Base-by-base conservation (phyloP, 1,284 basidiomycete species). In the Pulveroboletus sp. region DNA sequence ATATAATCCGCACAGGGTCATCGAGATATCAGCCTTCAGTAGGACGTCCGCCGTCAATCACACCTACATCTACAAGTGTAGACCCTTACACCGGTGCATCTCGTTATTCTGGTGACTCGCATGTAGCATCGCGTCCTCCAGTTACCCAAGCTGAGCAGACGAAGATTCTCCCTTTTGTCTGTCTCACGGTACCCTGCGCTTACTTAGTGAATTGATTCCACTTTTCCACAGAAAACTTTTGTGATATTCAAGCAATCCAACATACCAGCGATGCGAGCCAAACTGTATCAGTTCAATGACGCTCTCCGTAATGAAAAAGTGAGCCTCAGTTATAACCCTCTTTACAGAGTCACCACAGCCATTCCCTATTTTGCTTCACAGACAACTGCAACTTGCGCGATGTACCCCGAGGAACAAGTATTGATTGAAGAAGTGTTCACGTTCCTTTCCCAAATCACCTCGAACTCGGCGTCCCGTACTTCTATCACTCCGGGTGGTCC, bases 231-330 rank as follows among this genome's bases (percentile, higher is more conserved):
- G 84, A 72, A 76, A 48, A 82, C 80, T 36, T 78, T 80, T 43
- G 80, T 95, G 29, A 78, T 81, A 2, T 97, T 98, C 80, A 91
- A 89, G 62, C 89, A 93, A 76, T 91, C 89, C 17, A 98, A 96
- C 71, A 81, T 97, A n/a, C 69, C 78, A 15, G 92, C 93, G 5
- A 94, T 96, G 80, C 87, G 87, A 67, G 79, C 79, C 36, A 98
- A 98, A 75, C 72, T 98, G 24, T 78, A 82, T 50, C 89, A 96
- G 69, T 85, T 98, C 54, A 86, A 96, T 67, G 85, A 88, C 40
- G 82, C 77, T 28, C 76, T 94, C 52, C 81, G 81, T 54, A 76
- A 81, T 59, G 88, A 89, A 69, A 86, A 84, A 54, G 88, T 89
- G 62, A 62, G 85, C 65, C 28, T 44, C 31, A 11, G 22, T 66